Percentiles rank a stretch among this genome's conserved stretches.
These are phyloP conservation scores for Debaryomycetaceae sp. DNA, from an alignment of 1,139 yeast species.

Conservation along the genomic window DNA sequence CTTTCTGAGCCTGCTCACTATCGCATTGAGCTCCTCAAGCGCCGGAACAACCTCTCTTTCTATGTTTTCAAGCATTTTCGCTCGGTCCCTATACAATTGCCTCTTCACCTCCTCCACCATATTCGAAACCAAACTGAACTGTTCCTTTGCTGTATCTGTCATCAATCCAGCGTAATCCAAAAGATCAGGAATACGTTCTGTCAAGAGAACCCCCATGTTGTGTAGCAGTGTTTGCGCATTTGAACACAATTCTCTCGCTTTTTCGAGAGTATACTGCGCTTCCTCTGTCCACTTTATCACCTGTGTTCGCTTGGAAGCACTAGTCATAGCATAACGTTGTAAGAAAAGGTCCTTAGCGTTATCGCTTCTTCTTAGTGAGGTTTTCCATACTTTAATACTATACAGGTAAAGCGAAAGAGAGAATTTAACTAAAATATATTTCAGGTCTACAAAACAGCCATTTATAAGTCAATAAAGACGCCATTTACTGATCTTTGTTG, in stretches of 20 bases:
- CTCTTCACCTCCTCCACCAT: conserved; percentile 15
- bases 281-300: conserved; percentile 24
- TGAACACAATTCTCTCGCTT: conserved; percentile 31
- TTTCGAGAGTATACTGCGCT: conserved; percentile 27
- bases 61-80: conserved; percentile 11
- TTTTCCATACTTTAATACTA: background rate
- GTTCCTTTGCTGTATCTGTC: conserved; percentile 18
- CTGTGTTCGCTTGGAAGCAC: conserved; percentile 1
- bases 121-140: conserved; percentile 11
- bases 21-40: conserved; percentile 22
- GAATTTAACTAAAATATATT: background rate
- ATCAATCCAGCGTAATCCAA: conserved; percentile 16
- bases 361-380: background rate
- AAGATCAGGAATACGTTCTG: conserved; percentile 20
- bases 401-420: background rate
- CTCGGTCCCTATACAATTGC: conserved; percentile 13
- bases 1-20: conserved; percentile 20
- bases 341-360: background rate
- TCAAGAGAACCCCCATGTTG: conserved; percentile 20
- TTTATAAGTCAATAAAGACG: background rate
- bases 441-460: background rate
- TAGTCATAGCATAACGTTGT: background rate
- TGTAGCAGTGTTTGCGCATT: conserved; percentile 32
- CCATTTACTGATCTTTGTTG: background rate
- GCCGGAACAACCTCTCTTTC: conserved; percentile 19